Evolutionary conservation across 306 rosid genomes (phyloP).

Genomic region (Ochetophila trinervis): DNA sequence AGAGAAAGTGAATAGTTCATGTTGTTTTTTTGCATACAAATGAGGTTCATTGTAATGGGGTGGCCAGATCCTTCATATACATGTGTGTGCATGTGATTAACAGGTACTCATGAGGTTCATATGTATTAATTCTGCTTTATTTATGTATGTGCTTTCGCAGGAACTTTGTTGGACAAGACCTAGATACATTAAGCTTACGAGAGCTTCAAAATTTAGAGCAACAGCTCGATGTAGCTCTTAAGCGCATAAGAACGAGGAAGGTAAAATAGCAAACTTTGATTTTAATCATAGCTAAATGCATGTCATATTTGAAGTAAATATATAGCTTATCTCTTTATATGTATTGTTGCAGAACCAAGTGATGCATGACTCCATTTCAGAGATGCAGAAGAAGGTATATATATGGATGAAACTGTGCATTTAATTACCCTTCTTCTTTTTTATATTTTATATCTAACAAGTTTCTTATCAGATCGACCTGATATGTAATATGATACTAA

Average conservation of each 20-base stretch:
- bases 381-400: conserved; percentile 68
- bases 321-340: not conserved
- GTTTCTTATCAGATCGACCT: not conserved
- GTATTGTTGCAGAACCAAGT: conserved; percentile 65
- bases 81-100: no score
- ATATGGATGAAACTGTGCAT: not conserved
- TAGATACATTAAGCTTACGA: conserved; percentile 55
- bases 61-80: no score
- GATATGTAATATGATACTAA: not conserved
- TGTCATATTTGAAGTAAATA: not conserved
- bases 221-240: conserved; percentile 65
- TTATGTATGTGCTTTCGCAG: conserved; percentile 28
- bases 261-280: conserved; percentile 6
- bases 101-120: not conserved
- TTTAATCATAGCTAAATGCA: not conserved
- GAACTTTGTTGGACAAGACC: conserved; percentile 56
- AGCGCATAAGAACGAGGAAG: conserved; percentile 74
- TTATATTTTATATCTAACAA: not conserved
- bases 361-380: conserved; percentile 66
- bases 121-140: not conserved
- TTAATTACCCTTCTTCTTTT: not conserved
- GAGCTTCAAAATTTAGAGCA: conserved; percentile 77
- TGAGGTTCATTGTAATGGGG: no score
- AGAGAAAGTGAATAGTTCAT: no score
- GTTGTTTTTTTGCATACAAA: no score